Evolutionary conservation across 2,329 filamentous ascomycete genomes (phyloP).

Genomic region (Penicillium sp.): DNA sequence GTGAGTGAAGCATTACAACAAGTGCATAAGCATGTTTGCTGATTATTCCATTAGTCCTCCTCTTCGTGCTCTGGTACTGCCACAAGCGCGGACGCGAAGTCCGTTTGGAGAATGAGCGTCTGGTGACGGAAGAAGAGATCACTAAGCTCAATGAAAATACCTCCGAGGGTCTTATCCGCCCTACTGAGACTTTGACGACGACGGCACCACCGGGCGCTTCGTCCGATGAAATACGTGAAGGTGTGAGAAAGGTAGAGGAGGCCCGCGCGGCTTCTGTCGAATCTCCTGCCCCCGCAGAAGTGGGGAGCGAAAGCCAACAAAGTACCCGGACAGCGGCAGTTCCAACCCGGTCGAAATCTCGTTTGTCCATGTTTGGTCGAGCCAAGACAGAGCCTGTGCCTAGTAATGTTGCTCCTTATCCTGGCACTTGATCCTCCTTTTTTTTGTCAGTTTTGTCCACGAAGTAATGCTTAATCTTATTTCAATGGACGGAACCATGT

Average conservation of each 20-base stretch:
- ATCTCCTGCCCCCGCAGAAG: constrained; percentile 10
- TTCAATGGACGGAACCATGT: neutral
- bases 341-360: constrained; percentile 33
- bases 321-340: constrained; percentile 12
- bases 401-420: constrained; percentile 33
- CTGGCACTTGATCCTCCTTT: constrained; percentile 30
- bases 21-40: neutral
- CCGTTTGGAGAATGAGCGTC: constrained; percentile 64
- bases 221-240: constrained; percentile 39
- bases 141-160: constrained; percentile 38
- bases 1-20: constrained; percentile 52
- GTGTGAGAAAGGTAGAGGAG: constrained; percentile 40
- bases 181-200: constrained; percentile 40
- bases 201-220: constrained; percentile 43
- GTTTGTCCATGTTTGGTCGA: constrained; percentile 29
- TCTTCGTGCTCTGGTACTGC: constrained; percentile 97
- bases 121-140: constrained; percentile 48
- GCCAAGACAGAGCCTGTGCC: constrained; percentile 22
- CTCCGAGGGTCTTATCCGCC: constrained; percentile 31
- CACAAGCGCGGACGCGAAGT: constrained; percentile 90
- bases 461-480: neutral
- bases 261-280: constrained; percentile 29
- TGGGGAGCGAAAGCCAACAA: constrained; percentile 9
- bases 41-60: constrained; percentile 59
- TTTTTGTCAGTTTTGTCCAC: neutral